Percentiles rank a stretch among this genome's conserved stretches.
These are phyloP conservation scores for Wickerhamiella nectarea DNA, from an alignment of 805 yeast genomes.

Conservation along the genomic window DNA sequence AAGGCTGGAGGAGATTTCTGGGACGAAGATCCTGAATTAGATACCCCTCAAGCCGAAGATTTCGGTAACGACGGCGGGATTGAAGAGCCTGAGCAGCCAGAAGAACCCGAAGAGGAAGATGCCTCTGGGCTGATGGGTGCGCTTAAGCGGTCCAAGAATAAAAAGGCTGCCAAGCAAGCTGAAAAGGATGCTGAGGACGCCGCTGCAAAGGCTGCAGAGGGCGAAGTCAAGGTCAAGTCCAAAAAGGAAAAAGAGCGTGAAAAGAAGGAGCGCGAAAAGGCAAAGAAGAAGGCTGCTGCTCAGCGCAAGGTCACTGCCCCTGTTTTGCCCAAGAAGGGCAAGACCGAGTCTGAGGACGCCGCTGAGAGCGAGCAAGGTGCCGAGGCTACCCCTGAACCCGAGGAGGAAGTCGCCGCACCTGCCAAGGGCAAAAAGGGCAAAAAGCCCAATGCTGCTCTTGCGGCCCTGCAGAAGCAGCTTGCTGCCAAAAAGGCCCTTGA, in stretches of 20 bases:
- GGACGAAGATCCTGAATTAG: constrained; percentile 56
- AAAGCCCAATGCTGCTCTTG: constrained; percentile 80
- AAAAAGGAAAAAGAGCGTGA: constrained; percentile 95
- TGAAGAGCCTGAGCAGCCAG: constrained; percentile 11
- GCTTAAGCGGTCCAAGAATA: constrained; percentile 63
- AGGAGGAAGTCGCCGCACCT: constrained; percentile 24
- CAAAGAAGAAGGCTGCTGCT: constrained; percentile 79
- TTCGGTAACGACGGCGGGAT: constrained; percentile 28
- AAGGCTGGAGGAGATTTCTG: constrained; percentile 60
- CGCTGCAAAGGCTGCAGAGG: constrained; percentile 27
- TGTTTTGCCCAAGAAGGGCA: constrained; percentile 43
- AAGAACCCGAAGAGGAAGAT: constrained; percentile 21
- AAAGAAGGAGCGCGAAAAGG: constrained; percentile 54
- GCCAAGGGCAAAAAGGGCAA: constrained; percentile 45
- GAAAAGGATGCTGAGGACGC: constrained; percentile 29
- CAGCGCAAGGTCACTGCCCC: constrained; percentile 65
- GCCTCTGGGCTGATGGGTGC: constrained; percentile 68
- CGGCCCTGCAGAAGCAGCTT: constrained; percentile 79
- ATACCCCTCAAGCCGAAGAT: constrained; percentile 39
- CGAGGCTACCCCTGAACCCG: constrained; percentile 29
- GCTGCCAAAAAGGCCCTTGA: constrained; percentile 80
- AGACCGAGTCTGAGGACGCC: constrained; percentile 3
- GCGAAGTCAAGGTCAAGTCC: constrained; percentile 62
- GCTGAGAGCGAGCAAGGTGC: constrained; percentile 26
- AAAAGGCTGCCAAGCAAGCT: constrained; percentile 56